phyloP scores from a whole-genome alignment of 257 asterid species.

The Fraxinus excelsior region DNA sequence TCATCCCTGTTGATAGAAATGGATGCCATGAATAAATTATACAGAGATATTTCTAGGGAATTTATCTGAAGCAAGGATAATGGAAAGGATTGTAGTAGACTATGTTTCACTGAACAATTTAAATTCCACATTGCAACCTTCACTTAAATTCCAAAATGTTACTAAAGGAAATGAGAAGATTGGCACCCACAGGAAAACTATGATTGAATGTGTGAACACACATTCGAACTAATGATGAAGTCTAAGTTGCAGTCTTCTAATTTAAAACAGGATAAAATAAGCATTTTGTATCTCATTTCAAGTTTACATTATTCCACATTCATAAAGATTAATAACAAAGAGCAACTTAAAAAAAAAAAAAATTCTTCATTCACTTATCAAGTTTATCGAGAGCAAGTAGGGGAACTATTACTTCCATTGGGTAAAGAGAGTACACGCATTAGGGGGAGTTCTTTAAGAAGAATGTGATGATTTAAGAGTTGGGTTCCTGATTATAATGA shows the following conservation, averaged over 20 bases:
- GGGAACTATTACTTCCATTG: not conserved
- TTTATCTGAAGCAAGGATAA: not conserved
- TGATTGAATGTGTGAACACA: too few species aligned
- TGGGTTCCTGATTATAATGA: not conserved
- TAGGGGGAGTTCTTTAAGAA: not conserved
- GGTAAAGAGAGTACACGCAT: not conserved
- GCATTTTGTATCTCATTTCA: not conserved
- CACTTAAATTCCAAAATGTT: too few species aligned
- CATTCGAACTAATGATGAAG: not conserved
- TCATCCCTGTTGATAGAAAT: slow-evolving; percentile 66
- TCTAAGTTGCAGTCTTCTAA: not conserved
- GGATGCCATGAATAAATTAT: not conserved
- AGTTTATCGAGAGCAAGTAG: not conserved
- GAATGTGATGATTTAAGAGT: not conserved
- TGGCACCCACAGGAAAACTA: not conserved
- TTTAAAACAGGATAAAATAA: not conserved
- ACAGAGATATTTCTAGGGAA: not conserved
- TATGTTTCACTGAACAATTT: too few species aligned
- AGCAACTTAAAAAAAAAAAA: not conserved
- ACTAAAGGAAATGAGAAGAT: not conserved
- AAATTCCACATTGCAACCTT: too few species aligned
- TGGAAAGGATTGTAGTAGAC: not conserved
- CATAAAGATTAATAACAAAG: not conserved
- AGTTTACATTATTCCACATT: not conserved
- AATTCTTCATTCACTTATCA: not conserved